These are phyloP conservation scores for Gymnopilus junonius DNA, from an alignment of 768 basidiomycete species.

Conservation along the genomic window DNA sequence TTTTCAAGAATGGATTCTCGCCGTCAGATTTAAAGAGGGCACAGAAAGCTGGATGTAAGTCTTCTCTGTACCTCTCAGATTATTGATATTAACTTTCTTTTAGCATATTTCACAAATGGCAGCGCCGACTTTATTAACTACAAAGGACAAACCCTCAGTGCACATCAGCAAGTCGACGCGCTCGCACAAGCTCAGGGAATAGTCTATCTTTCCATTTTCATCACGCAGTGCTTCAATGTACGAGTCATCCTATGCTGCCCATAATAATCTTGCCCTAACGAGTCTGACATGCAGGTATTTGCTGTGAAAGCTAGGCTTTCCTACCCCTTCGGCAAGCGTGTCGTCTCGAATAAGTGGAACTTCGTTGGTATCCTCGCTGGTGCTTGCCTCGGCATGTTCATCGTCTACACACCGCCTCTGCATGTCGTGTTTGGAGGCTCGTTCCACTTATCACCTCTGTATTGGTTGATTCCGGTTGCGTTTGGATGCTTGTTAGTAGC, in stretches of 20 bases:
- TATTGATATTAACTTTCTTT: background rate
- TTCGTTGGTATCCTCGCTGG: conserved; percentile 66
- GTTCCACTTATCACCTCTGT: conserved; percentile 58
- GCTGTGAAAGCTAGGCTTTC: conserved; percentile 68
- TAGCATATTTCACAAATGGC: conserved; percentile 50
- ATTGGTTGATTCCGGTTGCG: conserved; percentile 68
- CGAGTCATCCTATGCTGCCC: conserved; percentile 6
- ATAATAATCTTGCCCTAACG: background rate
- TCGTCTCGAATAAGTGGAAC: conserved; percentile 65
- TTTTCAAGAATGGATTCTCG: conserved; percentile 63
- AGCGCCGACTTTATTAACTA: conserved; percentile 62
- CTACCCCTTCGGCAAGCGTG: conserved; percentile 64
- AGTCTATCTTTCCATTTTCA: conserved; percentile 69
- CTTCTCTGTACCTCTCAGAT: background rate
- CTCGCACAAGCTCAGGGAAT: conserved; percentile 67
- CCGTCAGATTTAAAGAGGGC: conserved; percentile 58
- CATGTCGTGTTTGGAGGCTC: conserved; percentile 73
- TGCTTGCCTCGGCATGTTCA: conserved; percentile 66
- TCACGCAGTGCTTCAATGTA: conserved; percentile 72
- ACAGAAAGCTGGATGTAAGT: conserved; percentile 46
- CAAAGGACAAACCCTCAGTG: conserved; percentile 50
- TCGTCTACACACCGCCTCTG: conserved; percentile 71
- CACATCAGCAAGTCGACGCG: conserved; percentile 57
- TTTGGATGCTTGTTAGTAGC: conserved; percentile 60
- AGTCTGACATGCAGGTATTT: conserved; percentile 47